Evolutionary conservation across 345 rosid genomes (phyloP).

Genomic region (Bruguiera parviflora): DNA sequence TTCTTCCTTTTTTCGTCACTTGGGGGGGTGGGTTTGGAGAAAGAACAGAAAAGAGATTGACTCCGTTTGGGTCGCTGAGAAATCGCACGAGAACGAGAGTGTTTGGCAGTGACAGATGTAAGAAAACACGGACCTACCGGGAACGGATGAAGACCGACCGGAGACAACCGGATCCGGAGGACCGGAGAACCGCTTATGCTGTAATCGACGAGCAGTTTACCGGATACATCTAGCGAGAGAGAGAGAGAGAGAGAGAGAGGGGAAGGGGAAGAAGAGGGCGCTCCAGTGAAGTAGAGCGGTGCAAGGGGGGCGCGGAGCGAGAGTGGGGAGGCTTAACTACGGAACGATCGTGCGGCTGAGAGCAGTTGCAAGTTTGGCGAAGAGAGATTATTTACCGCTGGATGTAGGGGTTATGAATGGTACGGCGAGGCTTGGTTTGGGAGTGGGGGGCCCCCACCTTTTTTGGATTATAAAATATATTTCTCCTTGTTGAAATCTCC

Average conservation of each 20-base stretch:
- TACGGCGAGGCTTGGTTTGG: too few species aligned
- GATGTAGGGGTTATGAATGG: slow-evolving; percentile 11
- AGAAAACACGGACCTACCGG: slow-evolving; percentile 6
- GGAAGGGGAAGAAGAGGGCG: background rate
- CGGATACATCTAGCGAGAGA: too few species aligned
- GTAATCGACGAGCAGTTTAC: background rate
- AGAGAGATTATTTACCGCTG: background rate
- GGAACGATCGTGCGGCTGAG: slow-evolving; percentile 14
- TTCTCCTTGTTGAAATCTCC: too few species aligned
- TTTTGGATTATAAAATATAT: too few species aligned
- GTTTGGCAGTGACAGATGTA: background rate
- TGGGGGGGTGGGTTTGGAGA: background rate
- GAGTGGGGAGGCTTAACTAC: background rate
- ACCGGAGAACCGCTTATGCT: slow-evolving; percentile 11
- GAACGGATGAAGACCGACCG: background rate
- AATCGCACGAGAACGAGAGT: background rate
- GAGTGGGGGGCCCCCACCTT: too few species aligned
- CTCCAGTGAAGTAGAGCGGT: background rate
- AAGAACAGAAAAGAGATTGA: background rate
- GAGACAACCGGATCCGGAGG: background rate
- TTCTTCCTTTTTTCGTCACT: background rate
- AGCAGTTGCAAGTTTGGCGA: background rate
- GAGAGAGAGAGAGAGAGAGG: background rate
- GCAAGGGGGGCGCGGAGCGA: background rate
- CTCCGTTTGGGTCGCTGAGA: slow-evolving; percentile 1